Conservation (phyloP, 805 yeast species). For the Spencermartinsiella europaea region DNA sequence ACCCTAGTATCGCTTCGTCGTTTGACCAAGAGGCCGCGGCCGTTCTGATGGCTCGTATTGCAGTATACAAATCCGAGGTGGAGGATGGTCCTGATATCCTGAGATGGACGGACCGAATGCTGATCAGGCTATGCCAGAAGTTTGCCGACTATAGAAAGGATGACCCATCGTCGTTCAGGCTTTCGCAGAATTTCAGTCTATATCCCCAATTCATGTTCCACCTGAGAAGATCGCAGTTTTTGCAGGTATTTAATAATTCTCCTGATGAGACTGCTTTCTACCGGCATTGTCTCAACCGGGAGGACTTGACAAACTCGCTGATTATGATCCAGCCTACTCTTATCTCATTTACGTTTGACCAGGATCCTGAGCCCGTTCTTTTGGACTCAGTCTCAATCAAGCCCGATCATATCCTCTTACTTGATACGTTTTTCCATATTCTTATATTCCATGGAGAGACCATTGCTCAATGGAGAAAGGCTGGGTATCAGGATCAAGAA, state of each 20-base stretch:
- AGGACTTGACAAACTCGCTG: conserved; percentile 86
- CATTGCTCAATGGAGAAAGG: conserved; percentile 93
- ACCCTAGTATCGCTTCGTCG: conserved; percentile 51
- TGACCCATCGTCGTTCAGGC: conserved; percentile 73
- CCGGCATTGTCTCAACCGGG: conserved; percentile 85
- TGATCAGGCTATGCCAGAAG: conserved; percentile 84
- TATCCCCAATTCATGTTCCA: conserved; percentile 96
- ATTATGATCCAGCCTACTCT: conserved; percentile 98
- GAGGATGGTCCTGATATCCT: conserved; percentile 92
- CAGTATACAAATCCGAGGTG: conserved; percentile 72
- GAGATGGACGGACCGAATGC: conserved; percentile 90
- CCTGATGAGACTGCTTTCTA: conserved; percentile 99
- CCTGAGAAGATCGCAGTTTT: conserved; percentile 90
- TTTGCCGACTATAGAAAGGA: conserved; percentile 92
- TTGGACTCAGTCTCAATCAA: conserved; percentile 89
- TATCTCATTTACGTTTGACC: conserved; percentile 75
- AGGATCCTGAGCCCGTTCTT: conserved; percentile 84
- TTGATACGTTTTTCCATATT: conserved; percentile 96
- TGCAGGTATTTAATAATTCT: conserved; percentile 94
- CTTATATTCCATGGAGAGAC: conserved; percentile 93
- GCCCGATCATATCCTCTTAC: conserved; percentile 77
- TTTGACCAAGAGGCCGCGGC: conserved; percentile 99
- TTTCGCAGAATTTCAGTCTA: conserved; percentile 76
- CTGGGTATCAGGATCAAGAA: conserved; percentile 86
- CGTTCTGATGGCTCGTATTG: conserved; percentile 84